phyloP scores from a whole-genome alignment of 805 yeast species.

The Lachancea dasiensis region DNA sequence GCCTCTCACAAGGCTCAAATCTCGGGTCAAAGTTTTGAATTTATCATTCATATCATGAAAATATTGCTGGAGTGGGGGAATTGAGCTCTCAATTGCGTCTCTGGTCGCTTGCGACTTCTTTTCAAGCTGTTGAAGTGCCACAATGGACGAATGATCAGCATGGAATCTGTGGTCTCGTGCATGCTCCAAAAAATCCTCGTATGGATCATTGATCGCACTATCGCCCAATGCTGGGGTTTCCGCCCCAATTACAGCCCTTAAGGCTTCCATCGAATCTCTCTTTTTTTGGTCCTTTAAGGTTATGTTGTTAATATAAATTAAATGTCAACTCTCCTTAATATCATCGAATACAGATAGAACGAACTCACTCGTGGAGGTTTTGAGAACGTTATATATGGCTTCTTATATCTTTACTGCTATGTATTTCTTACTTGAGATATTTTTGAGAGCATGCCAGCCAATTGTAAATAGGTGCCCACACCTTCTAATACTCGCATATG shows the following conservation, averaged over 20 bases:
- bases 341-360: no score
- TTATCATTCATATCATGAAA: constrained; percentile 53
- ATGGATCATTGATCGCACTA: not conserved
- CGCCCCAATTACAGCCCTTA: constrained; percentile 13
- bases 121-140: constrained; percentile 17
- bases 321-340: no score
- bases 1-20: constrained; percentile 54
- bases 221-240: not conserved
- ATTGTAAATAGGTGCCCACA: constrained; percentile 77
- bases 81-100: constrained; percentile 22
- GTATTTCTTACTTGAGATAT: constrained; percentile 22
- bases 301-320: not conserved
- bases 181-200: constrained; percentile 6
- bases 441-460: constrained; percentile 75
- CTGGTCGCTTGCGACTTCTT: constrained; percentile 16
- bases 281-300: no score
- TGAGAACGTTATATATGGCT: not conserved
- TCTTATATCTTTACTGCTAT: not conserved
- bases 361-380: no score
- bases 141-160: constrained; percentile 11
- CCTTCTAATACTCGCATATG: constrained; percentile 95
- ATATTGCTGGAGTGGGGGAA: constrained; percentile 47
- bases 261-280: constrained; percentile 16
- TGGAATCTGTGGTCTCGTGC: constrained; percentile 6
- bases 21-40: constrained; percentile 48